phyloP scores from a whole-genome alignment of 2,329 filamentous ascomycete species.

The Penicillium sp. region DNA sequence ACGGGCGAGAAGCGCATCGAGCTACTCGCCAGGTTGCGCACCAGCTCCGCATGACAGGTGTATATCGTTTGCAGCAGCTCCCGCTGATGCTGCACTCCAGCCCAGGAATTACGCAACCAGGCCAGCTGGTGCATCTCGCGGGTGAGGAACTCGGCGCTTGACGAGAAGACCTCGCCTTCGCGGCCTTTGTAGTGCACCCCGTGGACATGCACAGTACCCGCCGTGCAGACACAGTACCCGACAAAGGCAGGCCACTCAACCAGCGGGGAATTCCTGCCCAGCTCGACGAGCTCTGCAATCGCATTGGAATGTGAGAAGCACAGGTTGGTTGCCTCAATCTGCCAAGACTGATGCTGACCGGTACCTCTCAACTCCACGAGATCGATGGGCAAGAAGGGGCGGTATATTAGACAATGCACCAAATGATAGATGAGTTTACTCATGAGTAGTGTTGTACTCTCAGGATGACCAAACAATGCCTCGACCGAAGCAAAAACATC shows the following conservation, averaged over 20 bases:
- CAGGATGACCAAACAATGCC: constrained; percentile 72
- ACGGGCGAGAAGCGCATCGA: constrained; percentile 74
- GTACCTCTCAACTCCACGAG: constrained; percentile 76
- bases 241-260: constrained; percentile 87
- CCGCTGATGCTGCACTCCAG: constrained; percentile 75
- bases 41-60: constrained; percentile 76
- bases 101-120: constrained; percentile 75
- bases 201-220: constrained; percentile 85
- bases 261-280: constrained; percentile 71
- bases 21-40: constrained; percentile 69
- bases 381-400: constrained; percentile 83
- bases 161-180: constrained; percentile 65
- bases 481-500: constrained; percentile 77
- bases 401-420: constrained; percentile 82
- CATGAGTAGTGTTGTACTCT: constrained; percentile 76
- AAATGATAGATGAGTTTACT: constrained; percentile 87
- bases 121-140: constrained; percentile 78
- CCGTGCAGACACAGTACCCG: constrained; percentile 82
- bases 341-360: constrained; percentile 87
- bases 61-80: constrained; percentile 78
- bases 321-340: constrained; percentile 85
- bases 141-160: constrained; percentile 69
- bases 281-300: constrained; percentile 78
- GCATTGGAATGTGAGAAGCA: constrained; percentile 87
- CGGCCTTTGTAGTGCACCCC: constrained; percentile 74